Evolutionary conservation across 768 basidiomycete genomes (phyloP).

Genomic region (Tricholoma flavovirens): DNA sequence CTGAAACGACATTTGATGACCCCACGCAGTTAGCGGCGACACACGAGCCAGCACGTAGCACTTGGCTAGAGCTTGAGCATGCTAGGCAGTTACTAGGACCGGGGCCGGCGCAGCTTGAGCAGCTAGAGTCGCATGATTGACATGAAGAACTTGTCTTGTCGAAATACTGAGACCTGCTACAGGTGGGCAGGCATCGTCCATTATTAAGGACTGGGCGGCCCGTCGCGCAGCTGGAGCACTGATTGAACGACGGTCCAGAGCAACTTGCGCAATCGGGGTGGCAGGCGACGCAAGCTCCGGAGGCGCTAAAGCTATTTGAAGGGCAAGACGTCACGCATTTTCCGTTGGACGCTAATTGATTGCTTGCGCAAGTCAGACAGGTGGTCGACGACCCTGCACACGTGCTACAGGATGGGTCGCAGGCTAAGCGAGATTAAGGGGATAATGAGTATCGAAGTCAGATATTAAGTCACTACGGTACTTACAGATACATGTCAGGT

Average conservation of each 20-base stretch:
- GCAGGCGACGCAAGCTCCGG: conserved; percentile 65
- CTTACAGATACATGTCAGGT: conserved; percentile 60
- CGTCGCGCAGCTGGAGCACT: conserved; percentile 69
- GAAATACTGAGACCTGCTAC: conserved; percentile 67
- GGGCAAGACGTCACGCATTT: conserved; percentile 76
- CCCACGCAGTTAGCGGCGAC: conserved; percentile 54
- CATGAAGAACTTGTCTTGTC: conserved; percentile 61
- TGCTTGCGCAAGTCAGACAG: conserved; percentile 68
- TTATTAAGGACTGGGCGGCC: conserved; percentile 65
- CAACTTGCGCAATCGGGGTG: conserved; percentile 86
- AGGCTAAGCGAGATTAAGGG: conserved; percentile 34
- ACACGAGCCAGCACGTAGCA: conserved; percentile 64
- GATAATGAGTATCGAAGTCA: background rate
- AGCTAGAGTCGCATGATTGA: conserved; percentile 67
- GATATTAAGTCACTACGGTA: conserved; percentile 4
- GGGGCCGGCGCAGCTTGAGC: conserved; percentile 70
- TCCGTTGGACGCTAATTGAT: conserved; percentile 63
- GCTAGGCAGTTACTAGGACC: conserved; percentile 67
- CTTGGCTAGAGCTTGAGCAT: conserved; percentile 57
- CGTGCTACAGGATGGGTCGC: conserved; percentile 64
- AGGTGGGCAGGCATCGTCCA: conserved; percentile 76
- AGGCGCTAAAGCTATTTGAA: conserved; percentile 58
- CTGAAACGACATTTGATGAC: conserved; percentile 52
- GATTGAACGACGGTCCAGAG: conserved; percentile 69
- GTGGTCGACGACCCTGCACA: conserved; percentile 63